phyloP scores from a whole-genome alignment of 805 yeast species.

The Metschnikowia aberdeeniae region DNA sequence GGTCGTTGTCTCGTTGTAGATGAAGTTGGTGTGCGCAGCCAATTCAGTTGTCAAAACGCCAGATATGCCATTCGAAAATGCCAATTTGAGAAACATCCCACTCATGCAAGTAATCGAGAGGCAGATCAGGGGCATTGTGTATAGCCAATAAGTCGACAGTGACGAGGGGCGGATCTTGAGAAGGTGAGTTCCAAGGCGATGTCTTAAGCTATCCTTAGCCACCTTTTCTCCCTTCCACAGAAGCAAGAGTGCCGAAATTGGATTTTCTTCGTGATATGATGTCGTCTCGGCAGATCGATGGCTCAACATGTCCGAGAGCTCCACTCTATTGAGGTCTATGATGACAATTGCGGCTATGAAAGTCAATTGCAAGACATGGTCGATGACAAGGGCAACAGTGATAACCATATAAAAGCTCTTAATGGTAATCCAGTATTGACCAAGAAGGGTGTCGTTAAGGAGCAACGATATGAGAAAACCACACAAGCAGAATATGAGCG shows the following conservation, averaged over 20 bases:
- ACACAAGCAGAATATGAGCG: constrained; percentile 5
- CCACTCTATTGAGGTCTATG: constrained; percentile 62
- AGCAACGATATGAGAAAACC: background rate
- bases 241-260: constrained; percentile 24
- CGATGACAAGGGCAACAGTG: constrained; percentile 47
- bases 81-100: background rate
- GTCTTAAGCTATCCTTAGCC: constrained; percentile 19
- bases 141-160: constrained; percentile 10
- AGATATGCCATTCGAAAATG: background rate
- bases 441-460: background rate
- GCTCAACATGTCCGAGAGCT: constrained; percentile 48
- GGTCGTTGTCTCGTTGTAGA: constrained; percentile 23
- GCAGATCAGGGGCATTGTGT: constrained; percentile 19
- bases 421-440: background rate
- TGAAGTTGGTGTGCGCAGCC: background rate
- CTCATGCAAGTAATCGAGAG: background rate
- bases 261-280: constrained; percentile 26
- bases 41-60: background rate
- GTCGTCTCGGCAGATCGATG: constrained; percentile 2
- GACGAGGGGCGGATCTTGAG: constrained; percentile 11
- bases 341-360: constrained; percentile 62
- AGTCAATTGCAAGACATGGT: constrained; percentile 58
- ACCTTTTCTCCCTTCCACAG: constrained; percentile 15
- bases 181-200: constrained; percentile 25
- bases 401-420: constrained; percentile 1